Evolutionary conservation across 202 grass and related monocot species (phyloP), one percentile per base, ranked within the genome.

Genomic region (Digitaria exilis): DNA sequence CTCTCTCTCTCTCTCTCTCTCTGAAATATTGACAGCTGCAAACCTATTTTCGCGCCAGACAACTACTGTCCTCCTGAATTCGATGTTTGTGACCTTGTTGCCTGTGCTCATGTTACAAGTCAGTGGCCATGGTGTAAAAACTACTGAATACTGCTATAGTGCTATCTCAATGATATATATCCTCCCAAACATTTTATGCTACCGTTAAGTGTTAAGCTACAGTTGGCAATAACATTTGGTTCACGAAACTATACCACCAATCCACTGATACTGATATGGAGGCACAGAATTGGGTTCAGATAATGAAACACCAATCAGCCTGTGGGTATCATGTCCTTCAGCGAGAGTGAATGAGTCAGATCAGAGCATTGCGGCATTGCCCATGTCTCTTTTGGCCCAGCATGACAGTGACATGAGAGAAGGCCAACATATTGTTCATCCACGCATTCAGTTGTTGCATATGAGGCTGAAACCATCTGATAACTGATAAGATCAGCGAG

Each of bases 381-480:
- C 41, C 6, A 35, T 66, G 67, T 67, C 58, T 75, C 68, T 59
- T 51, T 69, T 61, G 61, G 42, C 31, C 6, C 24, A 81, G 50
- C 76, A 69, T 74, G 81, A 63, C 52, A 70, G 71, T 80, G 76
- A 69, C 69, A 43, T n/a, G 81, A 84, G 41, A 68, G 42, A 28
- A 61, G 52, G 43, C 24, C 26, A 69, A 21, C 42, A 61, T 13
- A 59, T 59, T 60, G 9, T 67, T 11, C 32, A 37, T 80, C 45
- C 46, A 66, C n/a, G 50, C 29, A 19, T 84, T 73, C 68, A 66
- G 67, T 73, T 68, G 67, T 73, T 68, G 30, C 16, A 26, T 7
- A 80, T 15, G 51, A 72, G 42, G 45, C 46, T 65, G 73, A 78
- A 82, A 87, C 44, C 51, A 77, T 77, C 52, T 78, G 73, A 54